Evolutionary conservation across 73 alveolate species (phyloP).

Genomic region (Paramecium sexaurelia): DNA sequence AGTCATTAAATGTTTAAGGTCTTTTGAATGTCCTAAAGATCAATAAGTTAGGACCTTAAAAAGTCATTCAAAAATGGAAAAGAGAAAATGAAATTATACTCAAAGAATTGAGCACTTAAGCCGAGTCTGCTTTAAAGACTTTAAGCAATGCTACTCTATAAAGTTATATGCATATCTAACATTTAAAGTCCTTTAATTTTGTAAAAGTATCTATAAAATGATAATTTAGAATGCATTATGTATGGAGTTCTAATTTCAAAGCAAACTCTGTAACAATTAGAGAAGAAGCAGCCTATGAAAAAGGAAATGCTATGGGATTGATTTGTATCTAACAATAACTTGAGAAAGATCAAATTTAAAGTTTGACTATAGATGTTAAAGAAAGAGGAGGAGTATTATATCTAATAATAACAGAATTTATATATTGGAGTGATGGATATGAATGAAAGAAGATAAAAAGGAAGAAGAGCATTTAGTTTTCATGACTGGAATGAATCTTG

Average conservation of each 20-base stretch:
- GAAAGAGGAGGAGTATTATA: slow-evolving; percentile 36
- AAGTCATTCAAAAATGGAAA: slow-evolving; percentile 18
- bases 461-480: slow-evolving; percentile 46
- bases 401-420: background rate
- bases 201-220: background rate
- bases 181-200: slow-evolving; percentile 45
- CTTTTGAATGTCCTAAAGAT: background rate
- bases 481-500: slow-evolving; percentile 52
- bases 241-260: slow-evolving; percentile 14
- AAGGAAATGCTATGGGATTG: slow-evolving; percentile 41
- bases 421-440: slow-evolving; percentile 29
- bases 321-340: background rate
- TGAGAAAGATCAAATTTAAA: slow-evolving; percentile 32
- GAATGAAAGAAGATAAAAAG: slow-evolving; percentile 28
- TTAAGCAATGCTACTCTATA: background rate
- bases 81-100: slow-evolving; percentile 20
- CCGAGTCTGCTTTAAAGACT: background rate
- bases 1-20: background rate
- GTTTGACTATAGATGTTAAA: slow-evolving; percentile 13
- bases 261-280: slow-evolving; percentile 28
- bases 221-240: slow-evolving; percentile 14
- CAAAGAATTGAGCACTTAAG: slow-evolving; percentile 34
- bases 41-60: slow-evolving; percentile 26
- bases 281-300: slow-evolving; percentile 33
- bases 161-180: slow-evolving; percentile 19